These are phyloP conservation scores for Phytopythium montanum DNA, from an alignment of 352 stramenopile species.

Conservation along the genomic window DNA sequence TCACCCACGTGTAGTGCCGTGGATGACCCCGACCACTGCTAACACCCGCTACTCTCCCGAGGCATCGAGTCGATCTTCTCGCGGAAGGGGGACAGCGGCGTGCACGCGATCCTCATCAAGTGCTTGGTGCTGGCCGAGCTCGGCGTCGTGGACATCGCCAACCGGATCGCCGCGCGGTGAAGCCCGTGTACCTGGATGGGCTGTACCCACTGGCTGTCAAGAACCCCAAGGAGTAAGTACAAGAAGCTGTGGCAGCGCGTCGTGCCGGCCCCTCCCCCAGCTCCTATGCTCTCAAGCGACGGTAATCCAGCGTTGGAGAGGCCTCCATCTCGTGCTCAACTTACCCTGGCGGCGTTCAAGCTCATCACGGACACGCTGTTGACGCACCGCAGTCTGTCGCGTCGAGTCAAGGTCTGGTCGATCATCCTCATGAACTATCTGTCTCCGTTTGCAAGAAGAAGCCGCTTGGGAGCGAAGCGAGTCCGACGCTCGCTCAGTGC, in stretches of 20 bases:
- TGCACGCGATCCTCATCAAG: conserved; percentile 46
- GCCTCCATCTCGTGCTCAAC: not conserved
- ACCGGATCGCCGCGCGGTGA: conserved; percentile 41
- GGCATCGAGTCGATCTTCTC: conserved; percentile 50
- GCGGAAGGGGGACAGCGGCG: conserved; percentile 34
- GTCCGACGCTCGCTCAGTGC: conserved; percentile 18
- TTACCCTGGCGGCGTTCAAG: conserved; percentile 34
- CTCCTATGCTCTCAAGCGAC: conserved; percentile 3
- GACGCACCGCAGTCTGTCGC: conserved; percentile 44
- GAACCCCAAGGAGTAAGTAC: conserved; percentile 42
- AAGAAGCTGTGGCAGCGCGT: conserved; percentile 43
- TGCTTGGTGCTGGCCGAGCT: conserved; percentile 44
- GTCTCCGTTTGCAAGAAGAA: conserved; percentile 20
- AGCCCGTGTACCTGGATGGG: conserved; percentile 43
- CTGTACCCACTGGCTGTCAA: conserved; percentile 49
- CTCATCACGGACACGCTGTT: conserved; percentile 43
- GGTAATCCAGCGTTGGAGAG: not conserved
- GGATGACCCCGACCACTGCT: not conserved
- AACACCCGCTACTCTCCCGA: conserved; percentile 4
- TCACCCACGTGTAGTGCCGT: not conserved
- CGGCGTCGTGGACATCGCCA: conserved; percentile 41
- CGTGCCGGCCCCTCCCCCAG: conserved; percentile 6
- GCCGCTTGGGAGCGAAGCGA: conserved; percentile 17
- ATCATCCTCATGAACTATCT: conserved; percentile 52
- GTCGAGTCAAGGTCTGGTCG: conserved; percentile 58